These are phyloP conservation scores for Xylaria sp. DNA, from an alignment of 2,329 filamentous ascomycete species.

Conservation along the genomic window DNA sequence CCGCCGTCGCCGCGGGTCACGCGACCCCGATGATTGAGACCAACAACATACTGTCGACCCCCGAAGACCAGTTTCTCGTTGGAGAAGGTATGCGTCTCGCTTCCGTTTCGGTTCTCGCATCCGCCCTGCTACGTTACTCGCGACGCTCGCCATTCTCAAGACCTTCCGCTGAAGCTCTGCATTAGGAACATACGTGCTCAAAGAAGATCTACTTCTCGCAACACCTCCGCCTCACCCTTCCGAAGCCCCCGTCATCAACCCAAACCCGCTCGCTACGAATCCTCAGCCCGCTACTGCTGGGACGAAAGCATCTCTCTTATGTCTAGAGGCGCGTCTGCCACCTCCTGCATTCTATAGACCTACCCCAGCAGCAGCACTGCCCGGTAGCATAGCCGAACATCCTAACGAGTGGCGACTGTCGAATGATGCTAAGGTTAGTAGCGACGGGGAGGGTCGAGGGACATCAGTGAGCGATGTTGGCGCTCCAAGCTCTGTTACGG, in stretches of 20 bases:
- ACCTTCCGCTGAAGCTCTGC: constrained; percentile 36
- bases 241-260: constrained; percentile 85
- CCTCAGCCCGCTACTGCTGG: constrained; percentile 86
- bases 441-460: constrained; percentile 64
- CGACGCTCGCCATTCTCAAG: background rate
- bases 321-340: constrained; percentile 70
- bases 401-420: constrained; percentile 70
- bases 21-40: constrained; percentile 87
- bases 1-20: constrained; percentile 74
- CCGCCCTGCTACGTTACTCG: background rate
- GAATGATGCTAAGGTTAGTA: constrained; percentile 68
- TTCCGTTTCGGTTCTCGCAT: background rate
- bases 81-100: constrained; percentile 76
- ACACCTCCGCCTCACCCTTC: constrained; percentile 96
- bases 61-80: constrained; percentile 89
- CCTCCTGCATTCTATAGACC: constrained; percentile 67
- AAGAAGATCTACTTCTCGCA: constrained; percentile 91
- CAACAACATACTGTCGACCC: constrained; percentile 86
- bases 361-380: constrained; percentile 62
- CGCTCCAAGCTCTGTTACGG: constrained; percentile 55
- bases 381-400: constrained; percentile 69
- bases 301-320: constrained; percentile 83
- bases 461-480: constrained; percentile 64
- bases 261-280: constrained; percentile 89
- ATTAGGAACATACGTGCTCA: constrained; percentile 85